Evolutionary conservation across 192 early-diverging fungal species (phyloP).

Genomic region (Obelidium mucronatum): DNA sequence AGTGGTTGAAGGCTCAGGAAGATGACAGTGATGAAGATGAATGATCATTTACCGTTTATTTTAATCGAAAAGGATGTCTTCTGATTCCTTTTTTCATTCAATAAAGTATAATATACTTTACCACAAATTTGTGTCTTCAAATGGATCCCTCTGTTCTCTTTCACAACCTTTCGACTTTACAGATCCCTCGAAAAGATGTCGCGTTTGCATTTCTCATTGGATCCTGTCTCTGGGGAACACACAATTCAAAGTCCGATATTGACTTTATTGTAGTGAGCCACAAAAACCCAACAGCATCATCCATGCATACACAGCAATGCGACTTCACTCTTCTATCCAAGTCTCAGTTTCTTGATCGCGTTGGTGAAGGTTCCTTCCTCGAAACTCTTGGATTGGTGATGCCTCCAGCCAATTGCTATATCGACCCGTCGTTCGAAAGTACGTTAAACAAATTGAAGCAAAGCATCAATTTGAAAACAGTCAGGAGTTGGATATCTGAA

Average conservation of each 20-base stretch:
- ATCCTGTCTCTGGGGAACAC: conserved; percentile 3
- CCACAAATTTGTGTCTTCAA: too few relatives aligned
- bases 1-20: conserved; percentile 78
- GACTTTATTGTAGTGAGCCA: background rate
- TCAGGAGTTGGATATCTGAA: background rate
- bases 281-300: background rate
- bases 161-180: background rate
- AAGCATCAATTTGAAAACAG: background rate
- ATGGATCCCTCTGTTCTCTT: background rate
- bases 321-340: background rate
- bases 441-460: background rate
- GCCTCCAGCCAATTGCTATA: background rate
- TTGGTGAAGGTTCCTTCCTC: background rate
- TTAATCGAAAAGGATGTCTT: background rate
- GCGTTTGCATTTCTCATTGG: background rate
- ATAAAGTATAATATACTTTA: background rate
- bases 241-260: background rate
- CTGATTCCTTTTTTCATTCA: background rate
- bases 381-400: background rate
- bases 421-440: background rate
- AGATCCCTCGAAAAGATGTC: background rate
- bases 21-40: conserved; percentile 44
- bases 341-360: background rate
- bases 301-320: background rate
- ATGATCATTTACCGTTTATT: background rate